A percentile compares a stretch with the other conserved stretches of the same genome.
Conservation (phyloP, 192 early-diverging fungal species). For the Diversispora epigaea region DNA sequence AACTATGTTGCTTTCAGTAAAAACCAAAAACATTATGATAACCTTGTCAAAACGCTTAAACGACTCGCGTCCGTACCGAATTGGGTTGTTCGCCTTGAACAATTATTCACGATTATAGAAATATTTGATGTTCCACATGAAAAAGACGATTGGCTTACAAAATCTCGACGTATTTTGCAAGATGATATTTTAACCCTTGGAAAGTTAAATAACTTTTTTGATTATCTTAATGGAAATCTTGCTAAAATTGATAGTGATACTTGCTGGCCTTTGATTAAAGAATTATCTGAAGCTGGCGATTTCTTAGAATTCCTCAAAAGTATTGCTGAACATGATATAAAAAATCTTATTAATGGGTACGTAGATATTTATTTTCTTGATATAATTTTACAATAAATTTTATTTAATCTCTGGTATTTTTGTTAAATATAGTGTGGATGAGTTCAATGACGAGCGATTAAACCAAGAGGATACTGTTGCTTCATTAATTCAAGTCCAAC, state of each 20-base stretch:
- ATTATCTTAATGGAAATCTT: neutral
- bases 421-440: neutral
- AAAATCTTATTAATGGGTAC: conserved; percentile 30
- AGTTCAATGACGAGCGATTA: conserved; percentile 29
- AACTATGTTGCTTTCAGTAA: neutral
- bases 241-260: neutral
- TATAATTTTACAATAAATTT: neutral
- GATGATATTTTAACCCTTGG: neutral
- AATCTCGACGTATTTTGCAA: neutral
- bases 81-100: neutral
- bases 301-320: neutral
- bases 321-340: conserved; percentile 21
- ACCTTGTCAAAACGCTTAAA: neutral
- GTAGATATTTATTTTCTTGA: neutral
- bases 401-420: too few species aligned
- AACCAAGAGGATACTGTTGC: conserved; percentile 26
- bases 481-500: conserved; percentile 29
- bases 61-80: neutral
- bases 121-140: neutral
- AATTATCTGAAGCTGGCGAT: neutral
- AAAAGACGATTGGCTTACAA: neutral
- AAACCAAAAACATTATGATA: neutral
- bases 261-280: conserved; percentile 3
- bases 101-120: neutral
- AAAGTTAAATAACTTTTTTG: neutral